Conservation (phyloP, 2,329 filamentous ascomycete species). For the Fusarium sp. region DNA sequence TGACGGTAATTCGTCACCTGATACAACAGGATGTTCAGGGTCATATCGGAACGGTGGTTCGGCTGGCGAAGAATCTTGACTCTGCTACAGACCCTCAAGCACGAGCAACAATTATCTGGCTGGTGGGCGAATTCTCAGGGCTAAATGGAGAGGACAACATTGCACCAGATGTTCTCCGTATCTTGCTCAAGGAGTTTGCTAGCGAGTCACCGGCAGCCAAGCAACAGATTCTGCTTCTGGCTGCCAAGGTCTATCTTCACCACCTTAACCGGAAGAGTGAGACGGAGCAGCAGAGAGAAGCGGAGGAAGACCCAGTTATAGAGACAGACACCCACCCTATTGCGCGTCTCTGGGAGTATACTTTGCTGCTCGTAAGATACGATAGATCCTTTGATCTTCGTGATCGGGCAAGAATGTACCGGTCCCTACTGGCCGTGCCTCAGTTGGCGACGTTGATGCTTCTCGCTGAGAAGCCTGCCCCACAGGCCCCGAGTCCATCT, state of each 20-base stretch:
- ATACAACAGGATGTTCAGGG: conserved; percentile 90
- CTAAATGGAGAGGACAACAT: conserved; percentile 86
- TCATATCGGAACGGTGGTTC: conserved; percentile 87
- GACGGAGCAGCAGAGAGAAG: conserved; percentile 50
- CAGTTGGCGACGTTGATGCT: conserved; percentile 92
- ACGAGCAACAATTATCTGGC: conserved; percentile 95
- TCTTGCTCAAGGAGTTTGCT: conserved; percentile 86
- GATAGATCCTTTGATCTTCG: conserved; percentile 95
- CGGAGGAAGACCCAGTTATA: conserved; percentile 48
- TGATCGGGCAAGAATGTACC: conserved; percentile 90
- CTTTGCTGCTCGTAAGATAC: conserved; percentile 87
- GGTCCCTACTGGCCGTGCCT: conserved; percentile 82
- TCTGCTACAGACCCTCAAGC: conserved; percentile 88
- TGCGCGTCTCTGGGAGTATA: conserved; percentile 84
- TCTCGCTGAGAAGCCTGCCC: conserved; percentile 92
- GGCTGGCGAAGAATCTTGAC: conserved; percentile 91
- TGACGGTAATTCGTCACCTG: conserved; percentile 94
- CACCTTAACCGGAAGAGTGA: conserved; percentile 77
- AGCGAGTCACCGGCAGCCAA: conserved; percentile 89
- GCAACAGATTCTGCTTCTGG: conserved; percentile 90
- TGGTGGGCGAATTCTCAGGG: conserved; percentile 93
- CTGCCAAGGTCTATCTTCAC: conserved; percentile 96
- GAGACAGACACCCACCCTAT: conserved; percentile 71
- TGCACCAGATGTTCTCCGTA: conserved; percentile 90
- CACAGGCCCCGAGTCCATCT: conserved; percentile 89